phyloP scores from a whole-genome alignment of 1,284 basidiomycete genomes.

The Laetiporus sulphureus region DNA sequence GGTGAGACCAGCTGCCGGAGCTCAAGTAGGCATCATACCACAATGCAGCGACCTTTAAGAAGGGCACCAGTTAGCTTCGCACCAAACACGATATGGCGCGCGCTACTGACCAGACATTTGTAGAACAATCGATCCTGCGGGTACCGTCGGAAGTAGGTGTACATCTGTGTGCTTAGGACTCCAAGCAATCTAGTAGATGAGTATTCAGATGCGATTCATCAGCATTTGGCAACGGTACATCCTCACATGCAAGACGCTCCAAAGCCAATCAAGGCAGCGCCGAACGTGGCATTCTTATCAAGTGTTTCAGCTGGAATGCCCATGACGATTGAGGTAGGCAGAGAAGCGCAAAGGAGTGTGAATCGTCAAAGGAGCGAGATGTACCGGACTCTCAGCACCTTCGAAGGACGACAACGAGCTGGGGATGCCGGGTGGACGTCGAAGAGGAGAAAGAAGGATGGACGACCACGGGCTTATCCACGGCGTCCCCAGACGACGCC shows the following conservation, averaged over 20 bases:
- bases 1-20: slow-evolving; percentile 1
- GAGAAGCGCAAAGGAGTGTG: slow-evolving; percentile 6
- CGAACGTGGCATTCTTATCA: slow-evolving; percentile 43
- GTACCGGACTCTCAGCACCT: slow-evolving; percentile 6
- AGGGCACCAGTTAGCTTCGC: neutral
- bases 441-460: neutral
- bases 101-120: slow-evolving; percentile 44
- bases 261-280: slow-evolving; percentile 53
- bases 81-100: neutral
- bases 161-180: slow-evolving; percentile 44
- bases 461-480: neutral
- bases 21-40: slow-evolving; percentile 29
- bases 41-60: slow-evolving; percentile 34
- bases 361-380: slow-evolving; percentile 4
- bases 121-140: slow-evolving; percentile 46
- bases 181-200: slow-evolving; percentile 34
- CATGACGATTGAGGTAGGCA: slow-evolving; percentile 7
- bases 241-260: slow-evolving; percentile 38
- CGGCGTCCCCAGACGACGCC: neutral
- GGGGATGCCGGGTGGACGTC: too few relatives aligned
- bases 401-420: too few relatives aligned
- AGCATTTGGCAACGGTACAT: neutral
- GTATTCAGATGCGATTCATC: neutral
- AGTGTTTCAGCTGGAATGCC: slow-evolving; percentile 17
- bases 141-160: slow-evolving; percentile 49